Evolutionary conservation across 1,284 basidiomycete species (phyloP), one percentile per base, ranked within the genome.

Genomic region (Ustilago shanxiensis): DNA sequence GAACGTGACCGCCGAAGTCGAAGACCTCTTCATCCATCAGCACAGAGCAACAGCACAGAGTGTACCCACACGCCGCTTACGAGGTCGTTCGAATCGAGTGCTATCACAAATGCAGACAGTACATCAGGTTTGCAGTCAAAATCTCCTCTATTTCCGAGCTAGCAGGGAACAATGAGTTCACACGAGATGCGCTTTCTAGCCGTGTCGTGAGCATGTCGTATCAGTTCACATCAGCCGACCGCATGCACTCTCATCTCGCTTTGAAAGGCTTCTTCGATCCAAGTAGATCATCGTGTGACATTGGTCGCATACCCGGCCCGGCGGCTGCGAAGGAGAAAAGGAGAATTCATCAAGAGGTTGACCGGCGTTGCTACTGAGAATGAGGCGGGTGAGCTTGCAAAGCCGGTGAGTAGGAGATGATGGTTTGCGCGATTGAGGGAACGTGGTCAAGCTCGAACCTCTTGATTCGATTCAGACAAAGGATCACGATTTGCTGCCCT

Each of bases 1-100:
- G 51, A 62, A 62, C 60, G 60, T 55, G 60, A 62, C 60, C 60
- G 60, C 52, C 60, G 60, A 62, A 55, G 10, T 50, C 18, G 26
- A 31, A 3, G 58, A 1, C 35, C 10, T 29, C 26, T 41, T 60
- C 35, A 60, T 52, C 35, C 58, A 13, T n/a, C n/a, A n/a, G n/a
- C n/a, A n/a, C n/a, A n/a, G n/a, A n/a, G n/a, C n/a, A 28, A 13
- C 50, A 29, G 20, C 29, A n/a, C 28, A 29, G 50, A 24, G 3
- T 47, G 44, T 20, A 47, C n/a, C 31, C 31, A 28, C 22, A 49
- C 22, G 44, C 44, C 44, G 24, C 44, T 47, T 5, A 49, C 2
- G 47, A 49, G 47, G 16, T 5, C 11, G 24, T 16, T 28, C 1
- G 28, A 13, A 5, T 33, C 31, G 31, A 11, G 31, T 33, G 31